Conservation (phyloP, 2,329 filamentous ascomycete genomes). For the Paraconiothyrium sp. region DNA sequence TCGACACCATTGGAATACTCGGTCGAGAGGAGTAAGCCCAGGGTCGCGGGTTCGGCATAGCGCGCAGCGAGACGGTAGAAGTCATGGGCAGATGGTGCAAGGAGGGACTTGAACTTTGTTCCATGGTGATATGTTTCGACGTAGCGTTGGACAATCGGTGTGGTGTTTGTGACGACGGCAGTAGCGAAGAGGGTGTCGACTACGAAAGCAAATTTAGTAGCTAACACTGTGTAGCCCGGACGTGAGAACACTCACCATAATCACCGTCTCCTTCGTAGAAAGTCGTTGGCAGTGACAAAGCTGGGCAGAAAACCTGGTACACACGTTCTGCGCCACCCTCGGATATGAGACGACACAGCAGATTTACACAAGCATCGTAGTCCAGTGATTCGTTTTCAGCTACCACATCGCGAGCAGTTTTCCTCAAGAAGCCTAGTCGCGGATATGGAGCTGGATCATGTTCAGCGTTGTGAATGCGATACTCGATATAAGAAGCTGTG, state of each 20-base stretch:
- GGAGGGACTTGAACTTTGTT: background rate
- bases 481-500: slow-evolving; percentile 1
- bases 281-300: background rate
- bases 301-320: background rate
- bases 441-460: background rate
- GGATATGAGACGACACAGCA: background rate
- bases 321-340: background rate
- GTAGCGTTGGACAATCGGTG: background rate
- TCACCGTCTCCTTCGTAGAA: background rate
- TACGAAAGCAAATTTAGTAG: background rate
- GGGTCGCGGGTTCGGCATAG: background rate
- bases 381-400: background rate
- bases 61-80: slow-evolving; percentile 4
- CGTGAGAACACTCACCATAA: background rate
- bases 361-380: background rate
- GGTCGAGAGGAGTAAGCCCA: background rate
- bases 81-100: background rate
- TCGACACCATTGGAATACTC: background rate
- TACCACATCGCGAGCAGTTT: background rate
- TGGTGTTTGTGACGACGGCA: slow-evolving; percentile 8
- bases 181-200: background rate
- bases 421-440: background rate
- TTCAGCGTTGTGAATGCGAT: slow-evolving; percentile 2
- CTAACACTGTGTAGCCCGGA: background rate
- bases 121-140: background rate